phyloP scores from a whole-genome alignment of 2,329 filamentous ascomycete genomes.

The Talaromyces sp. region DNA sequence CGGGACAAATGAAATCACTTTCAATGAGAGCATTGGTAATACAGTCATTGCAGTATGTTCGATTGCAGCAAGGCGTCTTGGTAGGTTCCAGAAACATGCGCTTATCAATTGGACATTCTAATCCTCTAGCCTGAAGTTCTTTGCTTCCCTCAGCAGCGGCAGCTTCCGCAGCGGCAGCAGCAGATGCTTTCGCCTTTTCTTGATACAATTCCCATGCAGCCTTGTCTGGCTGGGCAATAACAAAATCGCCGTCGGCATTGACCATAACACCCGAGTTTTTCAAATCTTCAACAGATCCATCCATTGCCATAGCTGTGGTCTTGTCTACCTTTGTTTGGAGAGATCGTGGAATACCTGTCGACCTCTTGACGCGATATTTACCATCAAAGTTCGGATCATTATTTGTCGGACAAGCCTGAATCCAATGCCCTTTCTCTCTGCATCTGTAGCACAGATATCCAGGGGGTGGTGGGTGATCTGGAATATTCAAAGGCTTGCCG shows the following conservation, averaged over 20 bases:
- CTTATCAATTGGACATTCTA: conserved; percentile 95
- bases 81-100: conserved; percentile 97
- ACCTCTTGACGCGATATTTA: conserved; percentile 87
- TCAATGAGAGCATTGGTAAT: conserved; percentile 98
- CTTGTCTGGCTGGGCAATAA: conserved; percentile 92
- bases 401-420: conserved; percentile 96
- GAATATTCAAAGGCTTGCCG: conserved; percentile 60
- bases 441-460: conserved; percentile 97
- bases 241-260: conserved; percentile 94
- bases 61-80: conserved; percentile 97
- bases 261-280: conserved; percentile 93
- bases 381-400: conserved; percentile 95
- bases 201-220: conserved; percentile 96
- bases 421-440: conserved; percentile 98
- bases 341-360: conserved; percentile 92
- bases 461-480: conserved; percentile 86
- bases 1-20: conserved; percentile 93
- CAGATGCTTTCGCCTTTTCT: conserved; percentile 83
- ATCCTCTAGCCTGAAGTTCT: conserved; percentile 78
- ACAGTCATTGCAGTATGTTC: conserved; percentile 99
- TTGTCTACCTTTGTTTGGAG: conserved; percentile 96
- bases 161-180: conserved; percentile 76
- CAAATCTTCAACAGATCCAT: conserved; percentile 71
- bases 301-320: conserved; percentile 68
- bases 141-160: conserved; percentile 73